Evolutionary conservation across 768 basidiomycete genomes (phyloP), one percentile per base, ranked within the genome.

Genomic region (Russula lepida): DNA sequence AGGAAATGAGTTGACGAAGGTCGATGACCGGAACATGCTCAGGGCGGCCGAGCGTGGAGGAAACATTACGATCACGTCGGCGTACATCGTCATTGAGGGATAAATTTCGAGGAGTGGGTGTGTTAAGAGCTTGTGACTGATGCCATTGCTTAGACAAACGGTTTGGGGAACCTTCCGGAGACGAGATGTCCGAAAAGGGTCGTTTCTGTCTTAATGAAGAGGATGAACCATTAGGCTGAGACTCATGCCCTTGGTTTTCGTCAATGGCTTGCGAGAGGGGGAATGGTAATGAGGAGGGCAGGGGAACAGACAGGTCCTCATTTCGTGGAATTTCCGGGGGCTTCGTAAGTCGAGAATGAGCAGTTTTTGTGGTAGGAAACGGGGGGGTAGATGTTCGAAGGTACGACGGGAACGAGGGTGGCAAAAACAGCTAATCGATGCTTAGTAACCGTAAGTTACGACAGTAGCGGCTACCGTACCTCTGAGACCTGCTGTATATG

Each of bases 1-100:
- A 73, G 23, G 78, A 77, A 1, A 78, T 78, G 13, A 81, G 74
- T 49, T 78, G 78, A 1, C 54, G 56, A 32, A 64, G 60, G 73
- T 77, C 33, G 78, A 69, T 11, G 73, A 78, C 13, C 75, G 79
- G 48, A 77, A 60, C 9, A 70, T 70, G 70, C 12, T 69, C 66
- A 13, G 72, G 71, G 2, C 69, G 69, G 9, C 58, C 58, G 19
- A 67, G 68, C 3, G 68, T 58, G 19, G 69, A 68, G 1, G 69
- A 59, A 13, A 64, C 54, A 32, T 66, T 63, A n/a, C 66, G 63
- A 58, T 72, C 68, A 13, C 64, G 68, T 28, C 69, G 54, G 21
- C 65, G 64, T 28, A n/a, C n/a, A 43, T 35, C 48, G 33, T 13
- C 28, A n/a, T 33, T 19, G 17, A 8, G 23, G 17, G 48, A 25